Base-by-base conservation (phyloP, 1,139 yeast genomes). In the Blastobotrys indianensis region DNA sequence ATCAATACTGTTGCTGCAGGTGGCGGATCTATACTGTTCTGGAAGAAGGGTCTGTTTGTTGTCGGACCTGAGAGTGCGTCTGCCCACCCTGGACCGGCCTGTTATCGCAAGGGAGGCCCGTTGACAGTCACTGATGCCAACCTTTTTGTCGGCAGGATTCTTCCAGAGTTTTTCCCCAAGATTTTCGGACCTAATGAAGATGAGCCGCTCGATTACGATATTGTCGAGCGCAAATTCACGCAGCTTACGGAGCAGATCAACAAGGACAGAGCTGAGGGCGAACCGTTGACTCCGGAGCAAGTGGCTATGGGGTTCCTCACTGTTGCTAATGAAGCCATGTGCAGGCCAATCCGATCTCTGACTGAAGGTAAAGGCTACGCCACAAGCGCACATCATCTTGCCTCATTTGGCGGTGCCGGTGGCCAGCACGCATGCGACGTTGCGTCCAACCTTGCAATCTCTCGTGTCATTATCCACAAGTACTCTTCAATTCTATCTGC, bases 1-100 rank as follows among this genome's bases (percentile, higher is more conserved):
- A 76, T 76, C 50, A 75, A 74, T 49, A 76, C 81, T 2, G 80
- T 76, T 9, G 82, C 81, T 31, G 81, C 81, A 9, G 82, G 81
- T 32, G 81, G 81, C 38, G 81, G 81, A 1, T 73, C 78, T 5
- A 74, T 73, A 48, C 59, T 76, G 34, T 65, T 64, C 46, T 76
- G 76, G 69, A 62, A 67, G 47, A 74, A 75, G 51, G 80, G 80
- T 3, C 62, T 75, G 16, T 76, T 75, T 54, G 68, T 62, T 1
- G 80, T 76, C 12, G 80, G 80, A 2, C 80, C 80, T 1, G 79
- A 76, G 51, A 68, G 75, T 44, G 81, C 80, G 4, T 65, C 76
- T 31, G 76, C 80, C 2, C 79, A 76, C 52, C 80, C 80, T 1
- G 80, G 80, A 6, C 81, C 80, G 1, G 79, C 79, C 1, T 76